These are phyloP conservation scores for Simmondsia chinensis DNA, from an alignment of 148 eudicot species.

Conservation along the genomic window DNA sequence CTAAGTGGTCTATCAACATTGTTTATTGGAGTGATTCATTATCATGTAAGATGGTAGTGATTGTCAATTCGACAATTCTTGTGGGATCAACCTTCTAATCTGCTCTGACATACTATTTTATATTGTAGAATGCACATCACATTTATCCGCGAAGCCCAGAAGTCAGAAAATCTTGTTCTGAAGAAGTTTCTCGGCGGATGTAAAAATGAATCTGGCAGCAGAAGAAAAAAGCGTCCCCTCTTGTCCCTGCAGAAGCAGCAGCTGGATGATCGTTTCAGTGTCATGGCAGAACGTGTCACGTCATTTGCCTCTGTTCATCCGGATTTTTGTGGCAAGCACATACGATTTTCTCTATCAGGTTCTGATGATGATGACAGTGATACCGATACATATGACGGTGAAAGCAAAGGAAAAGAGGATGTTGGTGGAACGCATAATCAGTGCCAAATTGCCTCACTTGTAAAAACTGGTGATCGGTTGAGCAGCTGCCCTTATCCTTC, in stretches of 20 bases:
- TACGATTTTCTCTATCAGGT: constrained; percentile 47
- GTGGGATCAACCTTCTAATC: constrained; percentile 3
- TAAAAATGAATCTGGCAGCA: constrained; percentile 17
- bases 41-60: no score
- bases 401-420: constrained; percentile 15
- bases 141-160: constrained; percentile 35
- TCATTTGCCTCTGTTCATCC: constrained; percentile 43
- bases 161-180: constrained; percentile 24
- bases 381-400: constrained; percentile 19
- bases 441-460: constrained; percentile 15
- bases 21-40: no score
- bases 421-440: constrained; percentile 14
- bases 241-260: constrained; percentile 53
- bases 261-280: constrained; percentile 63
- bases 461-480: constrained; percentile 30
- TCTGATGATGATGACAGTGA: constrained; percentile 47
- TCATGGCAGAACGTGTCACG: constrained; percentile 42
- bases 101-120: constrained; percentile 4
- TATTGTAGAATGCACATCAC: constrained; percentile 45
- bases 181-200: constrained; percentile 20
- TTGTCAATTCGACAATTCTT: no score
- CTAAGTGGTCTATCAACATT: no score
- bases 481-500: constrained; percentile 91
- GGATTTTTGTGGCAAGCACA: constrained; percentile 52
- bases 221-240: constrained; percentile 40